Evolutionary conservation across 1,284 basidiomycete species (phyloP), one percentile per base, ranked within the genome.

Genomic region (Apiotrichum brassicae): DNA sequence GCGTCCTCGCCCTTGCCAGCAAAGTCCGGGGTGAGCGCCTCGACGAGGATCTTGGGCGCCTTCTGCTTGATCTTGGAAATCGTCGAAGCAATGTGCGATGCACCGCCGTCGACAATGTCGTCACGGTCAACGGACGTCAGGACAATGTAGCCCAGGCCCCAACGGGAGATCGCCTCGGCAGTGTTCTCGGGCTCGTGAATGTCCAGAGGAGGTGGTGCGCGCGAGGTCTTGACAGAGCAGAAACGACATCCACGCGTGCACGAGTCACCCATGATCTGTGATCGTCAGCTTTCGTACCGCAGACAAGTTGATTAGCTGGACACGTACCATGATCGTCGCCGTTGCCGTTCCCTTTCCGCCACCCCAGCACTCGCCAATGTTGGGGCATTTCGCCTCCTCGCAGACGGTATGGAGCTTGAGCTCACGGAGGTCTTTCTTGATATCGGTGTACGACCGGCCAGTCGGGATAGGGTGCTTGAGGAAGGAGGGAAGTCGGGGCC

Each of bases 311-410:
- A 16, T 6, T n/a, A n/a, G n/a, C 6, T 20, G 11, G 22, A 11
- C 38, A 65, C 79, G 49, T 57, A 89, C 93, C 95, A 99, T 98
- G 72, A 99, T 99, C 0, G 92, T 97, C n/a, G 92, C 92, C 7
- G 95, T 99, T 13, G 95, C 95, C 44, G 83, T 81, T 47, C 83
- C 83, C 64, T 86, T 85, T 38, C 83, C 85, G 2, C 93, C 93
- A 43, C 95, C 93, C 95, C 95, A 99, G 71, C 95, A 99, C 66
- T 98, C 94, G 25, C 94, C 95, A 51, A 98, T 97, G 66, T 99
- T 99, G 1, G 95, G 95, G 78, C 95, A 99, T 54, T 93, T 82
- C 23, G 95, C 95, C 73, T 99, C 95, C 72, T 99, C 95, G 65
- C 95, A 99, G 1, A 99, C 95, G 0, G 95, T 99, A 65, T 94